Base-by-base conservation (phyloP, 2,329 filamentous ascomycete species). In the Phaeosphaeria sp. region DNA sequence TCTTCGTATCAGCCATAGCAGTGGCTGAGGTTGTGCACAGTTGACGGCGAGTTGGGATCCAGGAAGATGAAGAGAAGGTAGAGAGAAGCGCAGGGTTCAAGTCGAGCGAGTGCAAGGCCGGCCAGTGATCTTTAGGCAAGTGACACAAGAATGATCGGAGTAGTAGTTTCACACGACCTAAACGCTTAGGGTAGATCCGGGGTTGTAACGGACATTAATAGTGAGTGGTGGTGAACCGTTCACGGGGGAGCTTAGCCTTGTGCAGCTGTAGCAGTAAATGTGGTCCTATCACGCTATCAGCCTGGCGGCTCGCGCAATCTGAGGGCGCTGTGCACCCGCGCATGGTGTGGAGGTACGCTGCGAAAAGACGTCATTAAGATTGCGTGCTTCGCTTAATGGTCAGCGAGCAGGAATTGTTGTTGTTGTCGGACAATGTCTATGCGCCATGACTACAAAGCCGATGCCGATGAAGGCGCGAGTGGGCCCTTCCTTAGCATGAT, bases 241-340 rank as follows among this genome's bases (percentile, higher is more conserved):
- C 17, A 6, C 39, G 39, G 39, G 39, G 39, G 15, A 36, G 30
- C 30, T 36, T 36, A 13, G 6, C 30, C 30, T 36, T 15, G 30
- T 36, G 30, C 30, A 36, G 30, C 30, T 36, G 13, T 15, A 21
- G 42, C 18, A 44, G 42, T 18, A 18, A 21, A 22, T 15, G 23
- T 30, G 41, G 48, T 42, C 39, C 22, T 52, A 41, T 64, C 39
- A 52, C 59, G 59, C 62, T 56, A 62, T 62, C 54, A 30, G 55
- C 30, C 43, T 50, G 52, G 46, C 53, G 46, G 53, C 46, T 64
- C 54, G 36, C 55, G 56, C 62, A 56, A 64, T 64, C 48, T 20
- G 52, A 21, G 42, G 18, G 42, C 18, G 42, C 18, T 10, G 9
- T 11, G 10, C 42, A 18, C 18, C 42, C 21, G 42, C 21, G 42